Evolutionary conservation across 371 early-diverging fungal species (phyloP).

Genomic region (Nematocida sp.): DNA sequence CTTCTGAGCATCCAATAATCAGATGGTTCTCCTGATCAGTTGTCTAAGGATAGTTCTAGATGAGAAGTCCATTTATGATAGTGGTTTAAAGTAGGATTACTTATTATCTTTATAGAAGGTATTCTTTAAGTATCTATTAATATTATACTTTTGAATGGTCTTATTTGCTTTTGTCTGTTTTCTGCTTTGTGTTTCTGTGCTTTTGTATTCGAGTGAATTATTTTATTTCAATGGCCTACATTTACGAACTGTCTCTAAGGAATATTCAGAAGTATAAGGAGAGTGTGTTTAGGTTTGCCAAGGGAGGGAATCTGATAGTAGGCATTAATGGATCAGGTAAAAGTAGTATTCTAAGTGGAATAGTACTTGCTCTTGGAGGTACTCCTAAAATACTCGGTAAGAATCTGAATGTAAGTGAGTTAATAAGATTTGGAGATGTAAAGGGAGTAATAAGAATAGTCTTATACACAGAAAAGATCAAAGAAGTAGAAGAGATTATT

Average conservation of each 20-base stretch:
- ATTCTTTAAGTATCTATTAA: too few relatives aligned
- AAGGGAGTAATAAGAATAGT: slow-evolving; percentile 48
- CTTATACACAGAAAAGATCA: slow-evolving; percentile 6
- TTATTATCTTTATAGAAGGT: too few relatives aligned
- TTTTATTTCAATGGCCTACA: slow-evolving; percentile 3
- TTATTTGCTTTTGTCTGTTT: neutral
- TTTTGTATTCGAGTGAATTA: neutral
- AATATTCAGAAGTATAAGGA: slow-evolving; percentile 63
- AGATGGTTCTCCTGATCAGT: neutral
- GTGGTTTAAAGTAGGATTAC: too few relatives aligned
- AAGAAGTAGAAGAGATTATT: slow-evolving; percentile 8
- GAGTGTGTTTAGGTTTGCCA: slow-evolving; percentile 54
- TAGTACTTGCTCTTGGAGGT: slow-evolving; percentile 86
- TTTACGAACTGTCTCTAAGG: slow-evolving; percentile 52
- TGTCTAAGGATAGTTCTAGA: neutral
- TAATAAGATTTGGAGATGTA: slow-evolving; percentile 56
- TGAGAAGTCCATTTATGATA: too few relatives aligned
- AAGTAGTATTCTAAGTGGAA: slow-evolving; percentile 86
- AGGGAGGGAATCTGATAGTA: slow-evolving; percentile 63
- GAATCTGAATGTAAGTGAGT: slow-evolving; percentile 56
- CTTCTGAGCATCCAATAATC: neutral
- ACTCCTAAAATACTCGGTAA: slow-evolving; percentile 69
- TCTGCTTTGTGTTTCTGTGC: neutral
- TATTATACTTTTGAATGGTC: neutral
- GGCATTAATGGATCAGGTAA: slow-evolving; percentile 84